Evolutionary conservation across 2,329 filamentous ascomycete genomes (phyloP).

Genomic region (Phaeosphaeria sp.): DNA sequence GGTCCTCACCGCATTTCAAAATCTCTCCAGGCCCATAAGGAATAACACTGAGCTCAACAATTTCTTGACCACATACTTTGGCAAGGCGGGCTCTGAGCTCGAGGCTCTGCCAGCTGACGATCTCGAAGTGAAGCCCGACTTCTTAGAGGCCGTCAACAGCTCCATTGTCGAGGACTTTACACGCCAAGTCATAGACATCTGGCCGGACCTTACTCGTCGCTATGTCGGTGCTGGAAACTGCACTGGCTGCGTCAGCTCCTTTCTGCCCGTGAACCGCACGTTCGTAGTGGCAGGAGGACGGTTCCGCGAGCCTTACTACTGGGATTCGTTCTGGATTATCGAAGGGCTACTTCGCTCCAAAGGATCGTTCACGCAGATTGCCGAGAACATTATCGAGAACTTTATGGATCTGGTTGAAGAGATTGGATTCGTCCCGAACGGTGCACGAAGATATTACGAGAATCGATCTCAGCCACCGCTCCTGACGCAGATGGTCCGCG

Average conservation of each 20-base stretch:
- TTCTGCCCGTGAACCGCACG: conserved; percentile 69
- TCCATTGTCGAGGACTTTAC: conserved; percentile 66
- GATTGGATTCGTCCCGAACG: conserved; percentile 72
- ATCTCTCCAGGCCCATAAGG: conserved; percentile 64
- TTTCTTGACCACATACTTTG: conserved; percentile 70
- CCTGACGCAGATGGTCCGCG: conserved; percentile 69
- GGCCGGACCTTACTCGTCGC: conserved; percentile 69
- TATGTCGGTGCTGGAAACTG: conserved; percentile 61
- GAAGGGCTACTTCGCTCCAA: conserved; percentile 70
- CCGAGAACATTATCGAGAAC: conserved; percentile 72
- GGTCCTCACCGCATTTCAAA: conserved; percentile 66
- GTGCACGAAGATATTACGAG: conserved; percentile 70
- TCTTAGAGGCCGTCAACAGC: conserved; percentile 64
- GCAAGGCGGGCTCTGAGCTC: conserved; percentile 68
- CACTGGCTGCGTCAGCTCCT: conserved; percentile 67
- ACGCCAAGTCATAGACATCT: conserved; percentile 70
- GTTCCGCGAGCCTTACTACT: conserved; percentile 74
- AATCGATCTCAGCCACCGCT: conserved; percentile 73
- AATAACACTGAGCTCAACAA: conserved; percentile 68
- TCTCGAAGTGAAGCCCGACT: conserved; percentile 63
- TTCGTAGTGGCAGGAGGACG: conserved; percentile 76
- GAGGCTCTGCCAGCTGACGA: conserved; percentile 59
- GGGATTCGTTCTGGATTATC: conserved; percentile 74
- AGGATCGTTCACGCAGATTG: conserved; percentile 68
- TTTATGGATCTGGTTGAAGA: conserved; percentile 70